Evolutionary conservation across 2,329 filamentous ascomycete species (phyloP), one percentile per base, ranked within the genome.

Genomic region (Neophaeococcomyces aloes): DNA sequence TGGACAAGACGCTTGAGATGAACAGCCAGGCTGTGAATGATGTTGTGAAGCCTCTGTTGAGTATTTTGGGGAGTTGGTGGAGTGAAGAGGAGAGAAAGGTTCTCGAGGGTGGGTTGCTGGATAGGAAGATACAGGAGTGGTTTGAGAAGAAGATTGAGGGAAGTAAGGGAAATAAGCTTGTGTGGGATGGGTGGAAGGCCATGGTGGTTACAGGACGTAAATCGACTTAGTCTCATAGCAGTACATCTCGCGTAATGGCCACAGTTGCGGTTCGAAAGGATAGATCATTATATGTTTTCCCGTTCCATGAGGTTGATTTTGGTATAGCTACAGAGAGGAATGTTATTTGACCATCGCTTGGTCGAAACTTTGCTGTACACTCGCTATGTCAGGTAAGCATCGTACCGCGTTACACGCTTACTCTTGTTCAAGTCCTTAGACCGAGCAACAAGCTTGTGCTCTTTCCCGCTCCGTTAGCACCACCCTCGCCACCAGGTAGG

Each of bases 401-500:
- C 19, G 13, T 7, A 15, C 31, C 35, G 13, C 15, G 18, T 10
- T 10, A 34, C 25, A 23, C 23, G 4, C 33, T 14, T 3, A 7
- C 14, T 34, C 7, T 29, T 30, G 8, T 25, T 47, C 33, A 55
- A 29, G 47, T 32, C 35, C 53, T 44, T 40, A 85, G 60, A 21
- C 80, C 81, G 46, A 86, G 64, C 56, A 86, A 62, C 55, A 84
- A 76, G 61, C 73, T 80, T 38, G 80, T 76, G 48, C 75, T 74
- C 65, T 83, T 71, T 45, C 71, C 80, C 54, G 76, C 74, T 44
- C 70, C 71, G 7, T 71, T 70, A 50, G 71, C 72, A 32, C 68
- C 67, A 33, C 65, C 65, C 29, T 65, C 66, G 46, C 84, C 82
- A 56, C 85, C 78, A 2, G 91, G 91, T 51, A 98, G 68, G 65